These are phyloP conservation scores for Neurospora terricola DNA, from an alignment of 495 filamentous ascomycete genomes.

Conservation along the genomic window DNA sequence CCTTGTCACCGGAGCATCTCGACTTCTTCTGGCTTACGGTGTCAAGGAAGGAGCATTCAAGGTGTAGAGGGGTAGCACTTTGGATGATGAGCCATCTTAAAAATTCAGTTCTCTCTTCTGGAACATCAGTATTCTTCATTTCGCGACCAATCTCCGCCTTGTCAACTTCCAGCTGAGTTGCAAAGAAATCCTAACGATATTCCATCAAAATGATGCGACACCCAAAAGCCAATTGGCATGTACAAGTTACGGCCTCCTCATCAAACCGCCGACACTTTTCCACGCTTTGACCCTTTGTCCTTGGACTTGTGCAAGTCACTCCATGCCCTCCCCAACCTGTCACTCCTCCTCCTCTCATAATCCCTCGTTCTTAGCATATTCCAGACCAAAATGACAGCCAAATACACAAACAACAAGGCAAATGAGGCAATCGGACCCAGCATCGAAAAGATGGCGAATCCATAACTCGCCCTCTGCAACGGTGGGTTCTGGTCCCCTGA, in stretches of 20 bases:
- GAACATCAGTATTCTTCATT: background rate
- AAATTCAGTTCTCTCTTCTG: background rate
- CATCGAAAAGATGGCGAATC: slow-evolving; percentile 44
- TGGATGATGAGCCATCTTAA: too few species aligned
- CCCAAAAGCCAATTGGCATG: background rate
- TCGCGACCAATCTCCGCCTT: background rate
- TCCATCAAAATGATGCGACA: background rate
- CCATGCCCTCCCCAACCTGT: background rate
- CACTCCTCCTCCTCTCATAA: background rate
- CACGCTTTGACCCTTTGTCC: background rate
- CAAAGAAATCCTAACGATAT: background rate
- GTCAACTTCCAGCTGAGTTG: background rate
- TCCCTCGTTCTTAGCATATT: background rate
- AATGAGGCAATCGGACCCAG: slow-evolving; percentile 16
- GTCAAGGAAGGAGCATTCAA: background rate
- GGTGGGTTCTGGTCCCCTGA: background rate
- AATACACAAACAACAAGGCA: background rate
- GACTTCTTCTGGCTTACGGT: background rate
- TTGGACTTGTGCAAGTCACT: background rate
- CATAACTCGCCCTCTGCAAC: slow-evolving; percentile 41
- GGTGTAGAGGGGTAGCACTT: background rate
- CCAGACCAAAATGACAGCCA: background rate
- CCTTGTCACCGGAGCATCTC: background rate
- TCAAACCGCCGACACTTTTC: background rate
- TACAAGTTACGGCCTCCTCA: background rate